Percentiles rank a stretch among this genome's conserved stretches.
Conservation (phyloP, 2,329 filamentous ascomycete species). For the Diatrype stigma region DNA sequence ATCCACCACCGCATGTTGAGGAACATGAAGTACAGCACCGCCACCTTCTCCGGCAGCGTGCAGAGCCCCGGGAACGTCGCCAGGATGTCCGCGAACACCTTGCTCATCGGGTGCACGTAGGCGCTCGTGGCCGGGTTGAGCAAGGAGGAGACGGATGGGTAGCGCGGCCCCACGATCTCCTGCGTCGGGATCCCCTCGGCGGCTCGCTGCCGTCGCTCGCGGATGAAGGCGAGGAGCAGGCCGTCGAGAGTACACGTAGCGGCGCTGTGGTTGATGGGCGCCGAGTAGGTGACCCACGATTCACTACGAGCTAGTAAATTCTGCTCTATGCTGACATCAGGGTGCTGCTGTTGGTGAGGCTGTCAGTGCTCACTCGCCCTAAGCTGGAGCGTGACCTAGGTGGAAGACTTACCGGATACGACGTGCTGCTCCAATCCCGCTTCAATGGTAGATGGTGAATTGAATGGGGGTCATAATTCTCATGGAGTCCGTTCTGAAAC, state of each 20-base stretch:
- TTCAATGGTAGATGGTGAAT: constrained; percentile 47
- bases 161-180: constrained; percentile 69
- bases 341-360: constrained; percentile 10
- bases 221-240: constrained; percentile 76
- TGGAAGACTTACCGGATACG: constrained; percentile 2
- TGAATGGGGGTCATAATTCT: constrained; percentile 39
- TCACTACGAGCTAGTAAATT: constrained; percentile 2
- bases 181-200: constrained; percentile 60
- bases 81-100: constrained; percentile 81
- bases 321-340: constrained; percentile 4
- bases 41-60: constrained; percentile 76
- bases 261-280: constrained; percentile 54
- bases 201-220: constrained; percentile 62
- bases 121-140: constrained; percentile 63
- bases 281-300: constrained; percentile 18
- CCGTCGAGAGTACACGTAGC: constrained; percentile 74
- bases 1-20: constrained; percentile 83
- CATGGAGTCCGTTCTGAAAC: constrained; percentile 47
- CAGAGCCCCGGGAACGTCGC: constrained; percentile 77
- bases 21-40: constrained; percentile 82
- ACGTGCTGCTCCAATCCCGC: constrained; percentile 41
- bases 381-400: too few relatives aligned
- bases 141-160: constrained; percentile 75
- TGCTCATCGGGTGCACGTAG: constrained; percentile 72
- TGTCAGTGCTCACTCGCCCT: constrained; percentile 1